phyloP scores from a whole-genome alignment of 805 yeast genomes.

The Huiozyma sinensis region DNA sequence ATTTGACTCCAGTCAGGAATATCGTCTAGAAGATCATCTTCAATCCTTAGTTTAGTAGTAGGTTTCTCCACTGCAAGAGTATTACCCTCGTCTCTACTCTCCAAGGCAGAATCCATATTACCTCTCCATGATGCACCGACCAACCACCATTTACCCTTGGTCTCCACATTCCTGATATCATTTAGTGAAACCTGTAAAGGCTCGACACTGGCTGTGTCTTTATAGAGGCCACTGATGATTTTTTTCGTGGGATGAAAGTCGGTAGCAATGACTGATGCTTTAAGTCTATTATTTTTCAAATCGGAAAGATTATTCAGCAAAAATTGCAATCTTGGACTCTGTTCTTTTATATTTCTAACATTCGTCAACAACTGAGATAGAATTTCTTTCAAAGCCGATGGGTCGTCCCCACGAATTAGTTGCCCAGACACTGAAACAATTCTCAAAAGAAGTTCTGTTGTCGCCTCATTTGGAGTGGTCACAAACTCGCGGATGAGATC shows the following conservation, averaged over 20 bases:
- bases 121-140: constrained; percentile 98
- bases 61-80: constrained; percentile 10
- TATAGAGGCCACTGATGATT: constrained; percentile 43
- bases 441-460: constrained; percentile 68
- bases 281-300: constrained; percentile 75
- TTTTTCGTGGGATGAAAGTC: constrained; percentile 31
- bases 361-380: constrained; percentile 30
- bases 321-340: constrained; percentile 65
- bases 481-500: constrained; percentile 55
- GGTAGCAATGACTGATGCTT: constrained; percentile 28
- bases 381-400: constrained; percentile 72
- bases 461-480: constrained; percentile 49
- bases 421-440: constrained; percentile 69
- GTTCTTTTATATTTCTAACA: constrained; percentile 33
- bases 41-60: constrained; percentile 30
- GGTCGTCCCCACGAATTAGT: constrained; percentile 84
- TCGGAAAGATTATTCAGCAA: constrained; percentile 77
- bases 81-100: constrained; percentile 13
- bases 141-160: constrained; percentile 97
- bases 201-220: constrained; percentile 34
- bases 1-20: constrained; percentile 83
- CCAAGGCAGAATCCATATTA: constrained; percentile 27
- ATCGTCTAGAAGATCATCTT: constrained; percentile 52
- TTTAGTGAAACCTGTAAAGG: constrained; percentile 69
- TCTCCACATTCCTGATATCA: constrained; percentile 68